Base-by-base conservation (phyloP, 768 basidiomycete species). In the Rhizopogon salebrosus region DNA sequence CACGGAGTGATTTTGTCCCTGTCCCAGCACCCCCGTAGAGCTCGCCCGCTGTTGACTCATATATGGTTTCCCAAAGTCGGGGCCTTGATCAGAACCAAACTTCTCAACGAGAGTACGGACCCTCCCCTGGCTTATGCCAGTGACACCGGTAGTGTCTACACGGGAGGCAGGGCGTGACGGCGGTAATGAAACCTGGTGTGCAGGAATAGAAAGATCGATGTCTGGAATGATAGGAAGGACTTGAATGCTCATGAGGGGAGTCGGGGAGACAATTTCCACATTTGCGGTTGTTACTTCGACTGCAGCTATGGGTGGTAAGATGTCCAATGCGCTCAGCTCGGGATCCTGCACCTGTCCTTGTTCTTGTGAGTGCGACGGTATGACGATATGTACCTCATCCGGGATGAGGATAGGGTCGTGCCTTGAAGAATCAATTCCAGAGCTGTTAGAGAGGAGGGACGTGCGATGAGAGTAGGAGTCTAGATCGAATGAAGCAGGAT, bases 141-240 rank as follows among this genome's bases (percentile, higher is more conserved):
- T 18, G 10, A 10, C 8, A 29, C 18, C 29, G 20, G 8, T 2
- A 14, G 31, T 7, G 8, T 57, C 61, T 36, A 60, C 68, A 3
- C 29, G 43, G 20, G 66, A 68, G 14, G 58, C 61, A 9, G 67
- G 64, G 6, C 68, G 61, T 13, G 66, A 66, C 24, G 52, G 50
- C 14, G 60, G 62, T 16, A 68, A 58, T n/a, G 55, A 56, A 7
- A 68, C 50, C 39, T 53, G 52, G 1, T 57, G 59, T 16, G 64
- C 58, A 6, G n/a, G 51, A n/a, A 16, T 49, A 22, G 59, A 46
- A 24, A 27, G 40, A 38, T 59, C 59, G 6, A 53, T 35, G 20
- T 68, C 64, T 13, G 62, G 56, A 9, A 68, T 60, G 22, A 52
- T 41, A 16, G 54, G 54, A 4, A 59, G 55, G 26, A 35, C 11